phyloP scores from a whole-genome alignment of 208 protist genomes.

The Borovskyia barvae region DNA sequence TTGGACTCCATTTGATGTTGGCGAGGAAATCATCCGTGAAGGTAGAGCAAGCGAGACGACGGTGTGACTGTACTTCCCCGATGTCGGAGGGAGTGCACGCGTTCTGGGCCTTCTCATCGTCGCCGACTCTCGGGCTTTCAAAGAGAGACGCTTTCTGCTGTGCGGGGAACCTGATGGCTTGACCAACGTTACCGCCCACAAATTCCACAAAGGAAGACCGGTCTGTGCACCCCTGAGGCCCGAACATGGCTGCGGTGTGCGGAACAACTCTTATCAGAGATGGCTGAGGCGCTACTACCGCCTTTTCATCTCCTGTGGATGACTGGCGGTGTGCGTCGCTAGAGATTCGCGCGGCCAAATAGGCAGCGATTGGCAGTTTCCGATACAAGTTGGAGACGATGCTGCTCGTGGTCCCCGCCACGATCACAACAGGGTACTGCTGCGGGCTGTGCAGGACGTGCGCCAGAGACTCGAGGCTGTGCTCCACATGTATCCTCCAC shows the following conservation, averaged over 20 bases:
- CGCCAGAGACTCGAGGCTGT: no score
- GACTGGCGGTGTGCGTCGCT: no score
- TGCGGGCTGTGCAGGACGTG: constrained; percentile 1
- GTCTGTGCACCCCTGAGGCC: constrained; percentile 3
- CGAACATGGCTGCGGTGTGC: constrained; percentile 7
- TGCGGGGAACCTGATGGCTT: not conserved
- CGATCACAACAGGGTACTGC: constrained; percentile 16
- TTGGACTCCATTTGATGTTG: no score
- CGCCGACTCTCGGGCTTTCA: no score
- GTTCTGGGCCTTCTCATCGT: no score
- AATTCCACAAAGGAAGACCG: constrained; percentile 1
- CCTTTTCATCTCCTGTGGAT: not conserved
- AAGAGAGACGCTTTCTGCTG: no score
- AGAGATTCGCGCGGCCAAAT: no score
- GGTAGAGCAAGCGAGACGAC: no score
- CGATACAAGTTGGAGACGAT: constrained; percentile 15
- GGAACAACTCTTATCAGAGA: constrained; percentile 26
- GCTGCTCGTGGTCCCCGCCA: constrained; percentile 13
- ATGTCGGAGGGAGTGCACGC: no score
- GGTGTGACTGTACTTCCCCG: no score
- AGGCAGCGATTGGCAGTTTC: constrained; percentile 2
- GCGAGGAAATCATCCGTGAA: no score
- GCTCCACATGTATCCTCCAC: no score
- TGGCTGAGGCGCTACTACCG: not conserved
- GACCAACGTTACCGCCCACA: not conserved